Evolutionary conservation across 768 basidiomycete genomes (phyloP), one percentile per base, ranked within the genome.

Genomic region (Tricholoma saponaceum): DNA sequence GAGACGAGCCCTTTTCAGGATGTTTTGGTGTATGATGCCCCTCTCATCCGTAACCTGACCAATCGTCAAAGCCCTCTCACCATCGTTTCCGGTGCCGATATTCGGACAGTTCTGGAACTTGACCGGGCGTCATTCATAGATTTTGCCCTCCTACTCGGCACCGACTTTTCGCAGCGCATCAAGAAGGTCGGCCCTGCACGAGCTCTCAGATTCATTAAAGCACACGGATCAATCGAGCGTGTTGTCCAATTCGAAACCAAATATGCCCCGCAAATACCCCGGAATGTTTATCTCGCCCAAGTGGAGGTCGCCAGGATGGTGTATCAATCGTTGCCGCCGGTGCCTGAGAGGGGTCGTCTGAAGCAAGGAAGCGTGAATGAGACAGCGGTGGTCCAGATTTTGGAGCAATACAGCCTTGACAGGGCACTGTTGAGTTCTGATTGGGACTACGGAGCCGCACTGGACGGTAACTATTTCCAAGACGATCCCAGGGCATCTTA

Each of bases 131-230:
- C 82, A 51, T 95, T 82, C 70, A 69, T 96, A 63, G 95, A 97
- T 72, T 94, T 96, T 70, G 86, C 84, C 0, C 82, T 96, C 52
- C 78, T 97, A 5, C 80, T 95, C 9, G 95, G 95, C 10, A 96
- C 94, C 2, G 95, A 97, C 70, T 95, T 96, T 64, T 87, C 91
- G 0, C 83, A 87, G 47, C 84, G 95, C 4, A 90, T 97, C 58
- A 88, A 83, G 56, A 85, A 87, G 58, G 76, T 96, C 1, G 95
- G 95, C 0, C 93, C 94, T 1, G 66, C 74, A 0, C 85, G 85
- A 2, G 92, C 92, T 1, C 83, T 92, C 64, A 85, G 84, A 62
- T 83, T 89, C 60, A 90, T 96, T 52, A 80, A 79, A 51, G 74
- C 82, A 61, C 72, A 93, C 66, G 84, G 84, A 4, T 78, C 81